Base-by-base conservation (phyloP, 441 rosid species). In the Gossypium trilobum region DNA sequence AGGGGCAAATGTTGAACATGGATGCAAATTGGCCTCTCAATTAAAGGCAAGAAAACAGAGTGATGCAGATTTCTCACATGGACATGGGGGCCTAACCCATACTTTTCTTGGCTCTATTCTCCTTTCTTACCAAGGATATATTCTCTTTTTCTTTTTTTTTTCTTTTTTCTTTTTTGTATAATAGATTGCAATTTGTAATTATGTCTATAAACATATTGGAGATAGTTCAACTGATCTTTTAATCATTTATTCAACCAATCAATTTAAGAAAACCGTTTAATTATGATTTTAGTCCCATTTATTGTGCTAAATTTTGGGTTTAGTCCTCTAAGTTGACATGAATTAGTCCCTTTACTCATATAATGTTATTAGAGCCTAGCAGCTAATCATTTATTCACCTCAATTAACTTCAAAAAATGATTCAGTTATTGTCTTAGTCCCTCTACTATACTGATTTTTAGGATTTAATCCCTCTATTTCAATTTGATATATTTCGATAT, bases 31-130 rank as follows among this genome's bases (percentile, higher is more conserved):
- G 42, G 27, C 29, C 10, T 44, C 50, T 44, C 50, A 2, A 44
- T 44, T n/a, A 10, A 44, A 54, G 27, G 50, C 13, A 62, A 20
- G 73, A 73, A 72, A 56, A 64, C 63, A 44, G 68, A 51, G 56
- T 14, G 48, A 23, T 63, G 36, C 69, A 68, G 68, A 22, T 5
- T 16, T 68, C 54, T 74, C 79, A 63, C 75, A 54, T 65, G 79
- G 75, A 27, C 31, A 27, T 27, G 5, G 31, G 50, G 11, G 46
- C 58, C 46, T 44, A 13, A 42, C 3, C 48, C 71, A 65, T 51
- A 68, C 70, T 63, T 63, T 16, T 54, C 65, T 73, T 68, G 78
- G 79, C 70, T 23, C 29, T 23, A 57, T 42, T n/a, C 46, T 29
- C 48, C 72, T 27, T 52, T 66, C n/a, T 16, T 50, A 39, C 50